Conservation (phyloP, 73 alveolate species). For the Paramecium caudatum region DNA sequence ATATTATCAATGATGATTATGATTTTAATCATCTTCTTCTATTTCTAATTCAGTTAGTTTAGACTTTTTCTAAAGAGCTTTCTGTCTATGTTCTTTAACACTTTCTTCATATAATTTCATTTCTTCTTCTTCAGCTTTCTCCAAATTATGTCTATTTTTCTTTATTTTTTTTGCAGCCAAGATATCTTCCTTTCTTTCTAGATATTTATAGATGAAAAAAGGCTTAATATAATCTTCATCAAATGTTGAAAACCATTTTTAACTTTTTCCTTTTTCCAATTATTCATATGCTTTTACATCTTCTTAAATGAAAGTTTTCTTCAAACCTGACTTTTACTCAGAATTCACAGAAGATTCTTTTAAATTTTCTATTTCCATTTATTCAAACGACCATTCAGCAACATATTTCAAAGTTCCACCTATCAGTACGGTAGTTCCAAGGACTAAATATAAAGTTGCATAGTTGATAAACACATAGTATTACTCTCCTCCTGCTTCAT, state of each 20-base stretch:
- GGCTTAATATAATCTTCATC: constrained; percentile 75
- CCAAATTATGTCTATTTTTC: constrained; percentile 7
- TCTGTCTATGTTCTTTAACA: constrained; percentile 27
- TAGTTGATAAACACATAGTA: neutral
- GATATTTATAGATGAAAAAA: constrained; percentile 66
- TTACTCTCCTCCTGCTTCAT: neutral
- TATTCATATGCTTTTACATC: neutral
- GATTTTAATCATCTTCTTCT: too few species aligned
- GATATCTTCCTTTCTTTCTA: constrained; percentile 62
- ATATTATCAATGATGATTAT: too few species aligned
- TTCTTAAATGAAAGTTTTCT: constrained; percentile 2
- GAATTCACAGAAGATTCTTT: neutral
- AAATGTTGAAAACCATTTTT: constrained; percentile 16
- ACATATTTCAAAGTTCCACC: constrained; percentile 72
- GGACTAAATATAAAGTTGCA: neutral
- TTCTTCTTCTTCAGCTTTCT: constrained; percentile 21
- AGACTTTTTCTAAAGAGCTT: too few species aligned
- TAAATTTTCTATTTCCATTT: neutral
- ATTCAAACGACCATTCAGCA: neutral
- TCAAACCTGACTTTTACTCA: neutral
- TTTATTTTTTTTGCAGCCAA: constrained; percentile 28
- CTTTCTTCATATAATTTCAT: constrained; percentile 40
- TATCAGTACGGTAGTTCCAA: constrained; percentile 47
- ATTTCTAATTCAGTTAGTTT: too few species aligned
- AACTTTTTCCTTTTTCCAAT: neutral